These are phyloP conservation scores for Cercospora zeae-maydis DNA, from an alignment of 2,329 filamentous ascomycete genomes.

Conservation along the genomic window DNA sequence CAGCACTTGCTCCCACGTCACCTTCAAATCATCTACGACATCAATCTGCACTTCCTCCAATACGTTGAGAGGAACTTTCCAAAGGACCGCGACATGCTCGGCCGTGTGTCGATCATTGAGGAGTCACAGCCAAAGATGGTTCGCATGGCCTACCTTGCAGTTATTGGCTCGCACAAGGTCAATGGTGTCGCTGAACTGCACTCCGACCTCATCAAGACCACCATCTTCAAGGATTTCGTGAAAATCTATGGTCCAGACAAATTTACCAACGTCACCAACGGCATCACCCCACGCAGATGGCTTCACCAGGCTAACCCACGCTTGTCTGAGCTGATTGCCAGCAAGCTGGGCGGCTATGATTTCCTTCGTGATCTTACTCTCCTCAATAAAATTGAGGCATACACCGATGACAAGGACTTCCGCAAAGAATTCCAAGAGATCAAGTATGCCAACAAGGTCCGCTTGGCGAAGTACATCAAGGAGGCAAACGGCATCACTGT, in stretches of 20 bases:
- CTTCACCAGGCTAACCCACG: conserved; percentile 94
- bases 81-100: conserved; percentile 78
- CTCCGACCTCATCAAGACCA: conserved; percentile 96
- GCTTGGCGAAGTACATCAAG: conserved; percentile 88
- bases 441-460: conserved; percentile 93
- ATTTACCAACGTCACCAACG: conserved; percentile 98
- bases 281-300: conserved; percentile 93
- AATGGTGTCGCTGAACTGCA: conserved; percentile 97
- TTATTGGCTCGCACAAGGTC: conserved; percentile 98
- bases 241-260: conserved; percentile 92
- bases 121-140: conserved; percentile 97
- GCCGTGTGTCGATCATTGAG: conserved; percentile 92
- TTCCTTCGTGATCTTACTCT: conserved; percentile 89
- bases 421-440: conserved; percentile 93
- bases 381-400: conserved; percentile 81
- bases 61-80: conserved; percentile 86
- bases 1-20: conserved; percentile 92
- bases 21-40: conserved; percentile 88
- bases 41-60: conserved; percentile 93
- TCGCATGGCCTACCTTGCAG: conserved; percentile 90
- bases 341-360: conserved; percentile 75
- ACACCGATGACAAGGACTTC: conserved; percentile 81
- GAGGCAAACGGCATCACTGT: conserved; percentile 73
- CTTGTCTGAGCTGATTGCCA: conserved; percentile 85
- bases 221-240: conserved; percentile 99